Base-by-base conservation (phyloP, 2,329 filamentous ascomycete genomes). In the Cordyceps farinosa region DNA sequence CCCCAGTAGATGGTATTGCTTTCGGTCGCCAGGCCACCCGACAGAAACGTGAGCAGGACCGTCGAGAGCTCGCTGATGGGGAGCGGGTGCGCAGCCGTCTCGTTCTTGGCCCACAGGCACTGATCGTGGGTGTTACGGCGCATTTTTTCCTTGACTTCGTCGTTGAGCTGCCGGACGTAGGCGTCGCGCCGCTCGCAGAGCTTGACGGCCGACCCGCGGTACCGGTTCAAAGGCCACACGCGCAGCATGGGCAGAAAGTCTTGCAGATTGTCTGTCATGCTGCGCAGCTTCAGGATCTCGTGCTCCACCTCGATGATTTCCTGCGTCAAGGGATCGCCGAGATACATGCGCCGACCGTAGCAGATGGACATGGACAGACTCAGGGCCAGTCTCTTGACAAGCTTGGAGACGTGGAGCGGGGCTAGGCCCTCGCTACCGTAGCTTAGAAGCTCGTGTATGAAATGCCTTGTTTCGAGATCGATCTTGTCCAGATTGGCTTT, bases 291-390 rank as follows among this genome's bases (percentile, higher is more conserved):
- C 27, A 60, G 17, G 10, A 60, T 60, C 38, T 52, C 47, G 9
- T 60, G 57, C n/a, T 60, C 57, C 13, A 60, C 57, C 15, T 52
- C 27, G 36, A 60, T 60, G n/a, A 60, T 60, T 4, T 60, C 57
- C 10, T 52, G 57, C 4, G 57, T 60, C 36, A 60, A 40, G 3
- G 57, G 47, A 15, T 60, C 47, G 17, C 57, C 57, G 2, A 52
- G 36, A 44, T 52, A 60, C 57, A 60, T 60, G 36, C 57, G 57
- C 2, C 57, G 57, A 29, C 57, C 57, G n/a, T 60, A 60, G 48
- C 57, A 60, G 27, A 60, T 60, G 47, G 57, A 60, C 57, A 60
- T 44, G 57, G 47, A 52, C 2, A 52, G 47, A 17, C 47, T 60
- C 22, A 60, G 38, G 5, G 57, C 57, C 10, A 60, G n/a, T 4